Percentiles rank a stretch among this genome's conserved stretches.
These are phyloP conservation scores for Fusarium domesticum DNA, from an alignment of 2,329 filamentous ascomycete species.

Conservation along the genomic window DNA sequence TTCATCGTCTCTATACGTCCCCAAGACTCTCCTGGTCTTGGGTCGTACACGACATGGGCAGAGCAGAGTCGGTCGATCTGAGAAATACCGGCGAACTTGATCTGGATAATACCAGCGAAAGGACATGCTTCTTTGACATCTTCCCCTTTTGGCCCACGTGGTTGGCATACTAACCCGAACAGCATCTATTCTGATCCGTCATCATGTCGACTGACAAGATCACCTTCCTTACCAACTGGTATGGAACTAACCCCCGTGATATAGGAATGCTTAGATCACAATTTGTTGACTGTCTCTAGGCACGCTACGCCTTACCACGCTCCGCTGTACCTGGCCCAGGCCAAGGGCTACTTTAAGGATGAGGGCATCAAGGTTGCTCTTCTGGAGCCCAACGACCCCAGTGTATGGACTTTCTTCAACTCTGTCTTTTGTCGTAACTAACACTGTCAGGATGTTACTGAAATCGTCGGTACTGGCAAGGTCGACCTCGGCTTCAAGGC, in stretches of 20 bases:
- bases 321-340: conserved; percentile 72
- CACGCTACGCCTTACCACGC: conserved; percentile 80
- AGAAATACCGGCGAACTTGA: conserved; percentile 84
- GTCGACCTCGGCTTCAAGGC: conserved; percentile 79
- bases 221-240: conserved; percentile 83
- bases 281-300: conserved; percentile 47
- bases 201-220: conserved; percentile 81
- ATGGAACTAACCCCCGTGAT: conserved; percentile 24
- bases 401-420: conserved; percentile 42
- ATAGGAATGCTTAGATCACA: conserved; percentile 4
- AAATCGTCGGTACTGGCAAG: conserved; percentile 74
- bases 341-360: conserved; percentile 71
- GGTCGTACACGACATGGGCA: no score
- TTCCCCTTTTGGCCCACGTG: conserved; percentile 25
- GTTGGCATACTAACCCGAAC: conserved; percentile 45
- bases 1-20: neutral
- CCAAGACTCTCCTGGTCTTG: no score
- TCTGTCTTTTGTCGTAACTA: neutral
- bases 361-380: conserved; percentile 76
- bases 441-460: conserved; percentile 64
- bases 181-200: conserved; percentile 45
- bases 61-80: conserved; percentile 48
- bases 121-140: conserved; percentile 71
- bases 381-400: conserved; percentile 76
- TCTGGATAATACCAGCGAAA: conserved; percentile 87